These are phyloP conservation scores for Tricholoma hemisulphureum DNA, from an alignment of 768 basidiomycete genomes.

Conservation along the genomic window DNA sequence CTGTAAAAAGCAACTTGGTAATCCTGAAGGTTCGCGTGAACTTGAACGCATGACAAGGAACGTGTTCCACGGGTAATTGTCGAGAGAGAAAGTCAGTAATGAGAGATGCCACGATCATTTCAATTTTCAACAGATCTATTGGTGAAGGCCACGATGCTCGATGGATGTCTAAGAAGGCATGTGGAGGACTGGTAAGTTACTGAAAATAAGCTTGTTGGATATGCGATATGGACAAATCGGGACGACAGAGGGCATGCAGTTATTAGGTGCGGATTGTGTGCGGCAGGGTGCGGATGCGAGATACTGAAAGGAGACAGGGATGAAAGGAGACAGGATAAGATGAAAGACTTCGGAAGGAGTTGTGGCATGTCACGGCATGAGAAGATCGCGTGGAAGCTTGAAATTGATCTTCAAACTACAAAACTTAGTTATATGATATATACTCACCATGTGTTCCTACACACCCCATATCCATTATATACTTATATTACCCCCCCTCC, in stretches of 20 bases:
- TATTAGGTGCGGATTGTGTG: constrained; percentile 19
- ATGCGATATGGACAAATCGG: constrained; percentile 6
- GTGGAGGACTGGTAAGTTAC: too few relatives aligned
- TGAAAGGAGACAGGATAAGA: constrained; percentile 14
- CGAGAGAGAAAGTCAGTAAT: constrained; percentile 4
- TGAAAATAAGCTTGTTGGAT: constrained; percentile 10
- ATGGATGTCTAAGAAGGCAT: too few relatives aligned
- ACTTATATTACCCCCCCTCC: constrained; percentile 17
- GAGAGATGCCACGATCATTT: constrained; percentile 38
- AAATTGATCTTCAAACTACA: constrained; percentile 11
- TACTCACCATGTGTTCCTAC: constrained; percentile 42
- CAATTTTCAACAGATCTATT: constrained; percentile 23
- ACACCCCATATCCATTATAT: constrained; percentile 31
- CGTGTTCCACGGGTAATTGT: background rate
- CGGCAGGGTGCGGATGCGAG: constrained; percentile 10
- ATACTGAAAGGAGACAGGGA: constrained; percentile 12
- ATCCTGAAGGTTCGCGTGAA: constrained; percentile 1
- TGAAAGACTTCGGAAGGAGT: constrained; percentile 13
- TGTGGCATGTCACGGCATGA: constrained; percentile 37
- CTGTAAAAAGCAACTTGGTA: constrained; percentile 5
- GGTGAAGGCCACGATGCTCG: too few relatives aligned
- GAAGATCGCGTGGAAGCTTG: constrained; percentile 28
- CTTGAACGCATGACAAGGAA: constrained; percentile 7
- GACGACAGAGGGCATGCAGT: too few relatives aligned
- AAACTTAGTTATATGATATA: constrained; percentile 9